Evolutionary conservation across 257 asterid genomes (phyloP).

Genomic region (Coffea canephora): DNA sequence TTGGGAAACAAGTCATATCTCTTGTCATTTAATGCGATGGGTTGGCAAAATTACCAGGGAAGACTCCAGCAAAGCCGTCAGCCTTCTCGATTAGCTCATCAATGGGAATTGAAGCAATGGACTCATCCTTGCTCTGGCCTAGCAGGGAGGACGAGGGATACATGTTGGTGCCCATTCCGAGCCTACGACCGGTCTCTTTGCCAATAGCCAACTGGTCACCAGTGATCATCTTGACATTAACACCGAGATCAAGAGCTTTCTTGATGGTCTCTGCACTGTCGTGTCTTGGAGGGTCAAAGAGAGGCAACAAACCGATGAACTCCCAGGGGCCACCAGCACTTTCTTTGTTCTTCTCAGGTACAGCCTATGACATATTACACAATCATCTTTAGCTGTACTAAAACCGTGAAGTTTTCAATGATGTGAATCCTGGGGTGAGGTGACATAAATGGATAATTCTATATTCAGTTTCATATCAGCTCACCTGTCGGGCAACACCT

Average conservation of each 20-base stretch:
- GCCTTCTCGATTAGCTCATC: constrained; percentile 92
- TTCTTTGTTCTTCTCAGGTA: constrained; percentile 65
- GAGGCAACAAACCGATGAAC: constrained; percentile 75
- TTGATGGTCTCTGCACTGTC: constrained; percentile 88
- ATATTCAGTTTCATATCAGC: neutral
- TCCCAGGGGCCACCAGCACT: constrained; percentile 74
- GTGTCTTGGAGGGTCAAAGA: constrained; percentile 93
- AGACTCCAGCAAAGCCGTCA: constrained; percentile 95
- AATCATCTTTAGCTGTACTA: neutral
- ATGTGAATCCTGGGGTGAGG: neutral
- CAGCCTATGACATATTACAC: constrained; percentile 32
- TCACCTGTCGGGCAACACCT: constrained; percentile 71
- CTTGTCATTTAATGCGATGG: neutral
- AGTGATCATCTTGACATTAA: constrained; percentile 88
- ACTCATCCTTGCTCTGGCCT: constrained; percentile 68
- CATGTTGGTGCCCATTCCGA: constrained; percentile 97
- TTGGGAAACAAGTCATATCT: neutral
- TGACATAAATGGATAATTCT: neutral
- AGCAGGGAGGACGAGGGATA: constrained; percentile 92
- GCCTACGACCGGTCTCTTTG: constrained; percentile 85
- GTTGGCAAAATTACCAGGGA: constrained; percentile 55
- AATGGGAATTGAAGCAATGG: constrained; percentile 67
- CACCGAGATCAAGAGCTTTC: constrained; percentile 88
- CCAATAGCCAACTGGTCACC: constrained; percentile 95
- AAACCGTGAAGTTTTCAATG: neutral